Evolutionary conservation across 2,329 filamentous ascomycete species (phyloP).

Genomic region (Fusarium virguliforme): DNA sequence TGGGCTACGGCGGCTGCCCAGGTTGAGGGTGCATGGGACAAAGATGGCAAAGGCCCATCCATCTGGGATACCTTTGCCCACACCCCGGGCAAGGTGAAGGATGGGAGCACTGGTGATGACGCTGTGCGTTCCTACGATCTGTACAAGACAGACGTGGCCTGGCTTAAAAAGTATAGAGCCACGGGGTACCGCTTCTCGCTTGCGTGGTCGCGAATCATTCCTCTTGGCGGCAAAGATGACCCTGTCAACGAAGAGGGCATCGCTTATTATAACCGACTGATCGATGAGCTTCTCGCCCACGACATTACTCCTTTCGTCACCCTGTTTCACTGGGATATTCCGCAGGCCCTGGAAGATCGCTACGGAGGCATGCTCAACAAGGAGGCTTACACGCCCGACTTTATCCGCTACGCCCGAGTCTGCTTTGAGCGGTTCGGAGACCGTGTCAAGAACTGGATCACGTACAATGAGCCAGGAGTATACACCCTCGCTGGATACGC

Average conservation of each 20-base stretch:
- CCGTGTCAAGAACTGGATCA: slow-evolving; percentile 47
- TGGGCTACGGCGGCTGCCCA: slow-evolving; percentile 61
- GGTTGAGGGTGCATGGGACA: slow-evolving; percentile 61
- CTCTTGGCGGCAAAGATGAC: slow-evolving; percentile 74
- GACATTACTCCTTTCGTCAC: slow-evolving; percentile 74
- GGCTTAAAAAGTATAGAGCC: slow-evolving; percentile 72
- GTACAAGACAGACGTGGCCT: slow-evolving; percentile 65
- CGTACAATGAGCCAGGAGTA: slow-evolving; percentile 46
- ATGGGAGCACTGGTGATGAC: slow-evolving; percentile 59
- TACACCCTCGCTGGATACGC: slow-evolving; percentile 43
- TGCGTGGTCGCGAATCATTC: slow-evolving; percentile 77
- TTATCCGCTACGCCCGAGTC: slow-evolving; percentile 44
- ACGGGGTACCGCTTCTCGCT: slow-evolving; percentile 76
- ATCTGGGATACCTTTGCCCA: slow-evolving; percentile 62
- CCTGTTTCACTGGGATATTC: slow-evolving; percentile 77
- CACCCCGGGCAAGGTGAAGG: slow-evolving; percentile 58
- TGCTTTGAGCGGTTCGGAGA: slow-evolving; percentile 47
- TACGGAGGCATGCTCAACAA: slow-evolving; percentile 46
- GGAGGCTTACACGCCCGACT: slow-evolving; percentile 43
- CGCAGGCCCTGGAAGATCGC: slow-evolving; percentile 52
- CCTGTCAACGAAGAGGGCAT: slow-evolving; percentile 74
- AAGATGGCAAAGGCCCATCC: slow-evolving; percentile 60
- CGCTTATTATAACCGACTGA: slow-evolving; percentile 72
- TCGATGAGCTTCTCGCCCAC: slow-evolving; percentile 69
- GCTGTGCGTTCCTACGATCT: slow-evolving; percentile 59